Evolutionary conservation across 805 yeast genomes (phyloP).

Genomic region (Osmozyma mogii): DNA sequence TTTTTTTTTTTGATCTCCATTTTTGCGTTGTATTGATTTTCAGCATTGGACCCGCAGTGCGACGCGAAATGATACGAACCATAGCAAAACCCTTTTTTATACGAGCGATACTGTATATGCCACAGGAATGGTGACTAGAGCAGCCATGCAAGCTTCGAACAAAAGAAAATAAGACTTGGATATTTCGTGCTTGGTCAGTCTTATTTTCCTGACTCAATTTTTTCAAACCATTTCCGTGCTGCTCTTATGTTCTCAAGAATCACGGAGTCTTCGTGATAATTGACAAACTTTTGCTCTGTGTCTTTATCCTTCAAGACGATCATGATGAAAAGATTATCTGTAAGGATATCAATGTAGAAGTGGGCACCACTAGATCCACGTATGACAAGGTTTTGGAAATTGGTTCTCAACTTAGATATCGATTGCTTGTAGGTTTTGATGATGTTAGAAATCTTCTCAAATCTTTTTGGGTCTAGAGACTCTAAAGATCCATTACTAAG

Average conservation of each 20-base stretch:
- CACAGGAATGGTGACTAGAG: no score
- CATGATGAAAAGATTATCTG: conserved; percentile 56
- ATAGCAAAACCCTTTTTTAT: no score
- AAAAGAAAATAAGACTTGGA: no score
- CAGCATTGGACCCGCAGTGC: no score
- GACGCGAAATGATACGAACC: no score
- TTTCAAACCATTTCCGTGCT: conserved; percentile 48
- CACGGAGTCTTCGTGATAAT: conserved; percentile 35
- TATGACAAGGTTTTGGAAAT: conserved; percentile 67
- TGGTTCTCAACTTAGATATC: conserved; percentile 78
- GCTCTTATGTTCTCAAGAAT: conserved; percentile 50
- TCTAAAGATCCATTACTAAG: conserved; percentile 6
- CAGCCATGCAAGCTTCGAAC: no score
- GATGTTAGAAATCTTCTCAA: conserved; percentile 88
- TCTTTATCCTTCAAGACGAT: conserved; percentile 43
- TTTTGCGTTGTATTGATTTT: no score
- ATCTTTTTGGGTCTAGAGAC: conserved; percentile 77
- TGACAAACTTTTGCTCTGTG: conserved; percentile 12
- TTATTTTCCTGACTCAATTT: conserved; percentile 25
- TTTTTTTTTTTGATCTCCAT: no score
- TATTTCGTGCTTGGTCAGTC: no score
- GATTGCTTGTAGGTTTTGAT: conserved; percentile 93
- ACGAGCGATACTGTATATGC: no score
- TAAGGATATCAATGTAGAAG: conserved; percentile 46
- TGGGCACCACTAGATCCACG: conserved; percentile 46